Conservation (phyloP, 2,329 filamentous ascomycete genomes). For the Verticillium albo-atrum region DNA sequence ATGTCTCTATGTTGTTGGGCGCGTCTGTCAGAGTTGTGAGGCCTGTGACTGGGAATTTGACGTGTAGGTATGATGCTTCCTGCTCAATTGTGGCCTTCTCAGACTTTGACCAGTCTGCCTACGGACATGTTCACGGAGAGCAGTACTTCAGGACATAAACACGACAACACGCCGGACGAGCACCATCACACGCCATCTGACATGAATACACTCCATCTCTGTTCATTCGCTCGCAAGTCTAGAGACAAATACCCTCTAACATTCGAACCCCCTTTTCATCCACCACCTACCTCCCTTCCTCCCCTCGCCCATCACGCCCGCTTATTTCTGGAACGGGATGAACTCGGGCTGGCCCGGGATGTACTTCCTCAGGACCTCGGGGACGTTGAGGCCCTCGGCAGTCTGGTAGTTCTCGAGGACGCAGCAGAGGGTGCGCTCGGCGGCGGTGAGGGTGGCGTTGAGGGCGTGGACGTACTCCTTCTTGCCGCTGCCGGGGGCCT, state of each 20-base stretch:
- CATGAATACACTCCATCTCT: not conserved
- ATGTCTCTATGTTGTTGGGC: too few relatives aligned
- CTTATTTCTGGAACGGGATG: conserved; percentile 63
- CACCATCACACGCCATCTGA: too few relatives aligned
- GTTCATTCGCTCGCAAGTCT: not conserved
- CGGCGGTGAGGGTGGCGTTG: conserved; percentile 86
- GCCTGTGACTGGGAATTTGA: too few relatives aligned
- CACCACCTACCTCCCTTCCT: not conserved
- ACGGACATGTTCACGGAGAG: too few relatives aligned
- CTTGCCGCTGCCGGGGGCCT: conserved; percentile 26
- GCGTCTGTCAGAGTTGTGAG: too few relatives aligned
- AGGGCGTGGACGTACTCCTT: conserved; percentile 95
- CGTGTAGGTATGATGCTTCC: too few relatives aligned
- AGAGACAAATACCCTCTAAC: not conserved
- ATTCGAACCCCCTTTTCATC: not conserved
- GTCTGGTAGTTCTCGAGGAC: conserved; percentile 97
- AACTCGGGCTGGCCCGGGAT: conserved; percentile 87
- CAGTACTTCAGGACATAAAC: too few relatives aligned
- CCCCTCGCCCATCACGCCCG: too few relatives aligned
- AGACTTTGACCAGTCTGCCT: not conserved
- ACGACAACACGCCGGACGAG: too few relatives aligned
- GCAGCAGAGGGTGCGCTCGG: conserved; percentile 88
- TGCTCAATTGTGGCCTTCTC: too few relatives aligned
- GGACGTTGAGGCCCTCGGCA: conserved; percentile 76
- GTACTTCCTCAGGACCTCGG: conserved; percentile 81